Base-by-base conservation (phyloP, 129 eudicot species). In the Mikania micrantha region DNA sequence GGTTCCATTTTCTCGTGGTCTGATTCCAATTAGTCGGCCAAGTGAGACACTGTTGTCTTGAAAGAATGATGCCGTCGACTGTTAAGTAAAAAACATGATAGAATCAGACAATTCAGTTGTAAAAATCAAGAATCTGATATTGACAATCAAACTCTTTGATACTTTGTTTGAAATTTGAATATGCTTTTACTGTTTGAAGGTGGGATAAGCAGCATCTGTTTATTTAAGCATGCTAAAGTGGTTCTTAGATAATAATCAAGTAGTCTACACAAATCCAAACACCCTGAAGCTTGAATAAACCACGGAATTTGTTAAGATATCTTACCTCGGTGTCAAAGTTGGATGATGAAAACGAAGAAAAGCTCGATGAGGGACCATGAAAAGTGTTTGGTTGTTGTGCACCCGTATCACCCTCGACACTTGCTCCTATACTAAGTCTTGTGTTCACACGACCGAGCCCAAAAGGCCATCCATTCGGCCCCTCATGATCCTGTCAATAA, bases 261-360 rank as follows among this genome's bases (percentile, higher is more conserved):
- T n/a, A n/a, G n/a, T n/a, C n/a, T n/a, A n/a, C n/a, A n/a, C n/a
- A n/a, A n/a, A n/a, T n/a, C n/a, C n/a, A n/a, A n/a, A n/a, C n/a
- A 66, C 24, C 71, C 13, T 24, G 8, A 21, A 40, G 8, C 27
- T 66, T 2, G 9, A 36, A 21, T 22, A 52, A 20, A 41, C 2
- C 20, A 67, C 7, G 42, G 40, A 34, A 42, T 60, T 40, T 13
- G 9, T 45, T 41, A 3, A 24, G 28, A 9, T 5, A 28, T 64
- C 52, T 27, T 75, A 90, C 95, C 97, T 86, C 95, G 4, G 95
- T 90, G 63, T 90, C 97, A 28, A 90, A 85, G 76, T 82, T 84
- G 73, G 97, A 90, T 57, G 97, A 86, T 15, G 97, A 66, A 58
- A 84, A 90, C 2, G 95, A 90, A 27, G 97, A 84, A 81, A 90